These are phyloP conservation scores for Penicillium canariense DNA, from an alignment of 495 filamentous ascomycete species.

Conservation along the genomic window DNA sequence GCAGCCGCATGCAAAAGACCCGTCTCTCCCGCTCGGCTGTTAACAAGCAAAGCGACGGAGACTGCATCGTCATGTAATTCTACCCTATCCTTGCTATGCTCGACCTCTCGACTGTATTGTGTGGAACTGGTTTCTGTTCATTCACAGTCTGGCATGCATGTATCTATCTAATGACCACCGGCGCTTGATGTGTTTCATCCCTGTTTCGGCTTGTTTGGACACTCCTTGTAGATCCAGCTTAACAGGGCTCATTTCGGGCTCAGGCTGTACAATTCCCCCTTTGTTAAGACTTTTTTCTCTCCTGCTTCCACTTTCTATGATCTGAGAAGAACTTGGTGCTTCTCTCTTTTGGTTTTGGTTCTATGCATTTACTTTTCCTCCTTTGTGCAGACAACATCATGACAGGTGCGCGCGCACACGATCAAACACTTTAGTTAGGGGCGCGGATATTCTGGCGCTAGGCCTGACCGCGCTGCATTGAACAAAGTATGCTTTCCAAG, in stretches of 20 bases:
- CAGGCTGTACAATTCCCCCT: slow-evolving; percentile 17
- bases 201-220: background rate
- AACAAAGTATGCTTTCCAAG: too few species aligned
- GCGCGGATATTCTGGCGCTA: slow-evolving; percentile 10
- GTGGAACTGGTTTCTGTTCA: slow-evolving; percentile 4
- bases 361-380: background rate
- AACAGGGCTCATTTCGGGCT: slow-evolving; percentile 1
- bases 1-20: slow-evolving; percentile 69
- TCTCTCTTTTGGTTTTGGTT: background rate
- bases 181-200: slow-evolving; percentile 9
- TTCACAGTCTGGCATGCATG: slow-evolving; percentile 12
- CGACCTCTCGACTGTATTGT: background rate
- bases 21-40: slow-evolving; percentile 79
- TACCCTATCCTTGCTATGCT: background rate
- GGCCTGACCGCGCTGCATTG: slow-evolving; percentile 11
- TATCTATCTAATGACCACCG: slow-evolving; percentile 19
- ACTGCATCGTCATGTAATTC: slow-evolving; percentile 77
- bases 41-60: slow-evolving; percentile 75
- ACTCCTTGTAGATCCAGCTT: background rate
- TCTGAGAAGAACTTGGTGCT: background rate
- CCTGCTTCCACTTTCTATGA: background rate
- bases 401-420: slow-evolving; percentile 3
- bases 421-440: background rate
- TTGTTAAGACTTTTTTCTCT: background rate
- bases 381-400: background rate